phyloP scores from a whole-genome alignment of 352 stramenopile genomes.

The Pythium insidiosum region DNA sequence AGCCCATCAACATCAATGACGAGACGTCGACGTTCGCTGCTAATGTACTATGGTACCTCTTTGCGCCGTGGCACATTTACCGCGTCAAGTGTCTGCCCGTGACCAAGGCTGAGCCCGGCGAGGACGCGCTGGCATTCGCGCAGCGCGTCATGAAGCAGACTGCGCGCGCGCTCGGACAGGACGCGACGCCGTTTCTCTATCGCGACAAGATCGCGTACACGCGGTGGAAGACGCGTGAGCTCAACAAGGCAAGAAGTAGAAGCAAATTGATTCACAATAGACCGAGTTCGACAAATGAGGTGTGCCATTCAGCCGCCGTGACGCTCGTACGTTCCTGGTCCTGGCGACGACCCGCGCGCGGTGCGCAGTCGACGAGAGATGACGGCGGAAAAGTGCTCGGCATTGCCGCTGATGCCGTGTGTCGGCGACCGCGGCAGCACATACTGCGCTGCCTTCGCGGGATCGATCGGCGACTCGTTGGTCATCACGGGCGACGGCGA shows the following conservation, averaged over 20 bases:
- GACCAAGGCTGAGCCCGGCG: conserved; percentile 20
- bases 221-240: conserved; percentile 40
- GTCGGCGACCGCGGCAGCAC: conserved; percentile 13
- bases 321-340: conserved; percentile 30
- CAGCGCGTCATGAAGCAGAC: conserved; percentile 61
- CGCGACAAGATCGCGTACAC: conserved; percentile 64
- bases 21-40: conserved; percentile 67
- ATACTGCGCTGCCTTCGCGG: too few relatives aligned
- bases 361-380: conserved; percentile 18
- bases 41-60: conserved; percentile 72
- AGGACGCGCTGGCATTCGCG: conserved; percentile 42
- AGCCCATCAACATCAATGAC: conserved; percentile 75
- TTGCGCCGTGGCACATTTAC: conserved; percentile 64
- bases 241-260: conserved; percentile 39
- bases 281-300: too few relatives aligned
- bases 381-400: conserved; percentile 29
- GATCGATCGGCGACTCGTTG: conserved; percentile 13
- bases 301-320: conserved; percentile 22
- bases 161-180: conserved; percentile 31
- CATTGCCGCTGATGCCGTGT: conserved; percentile 14
- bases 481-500: conserved; percentile 1
- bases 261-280: background rate
- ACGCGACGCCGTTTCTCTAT: conserved; percentile 62
- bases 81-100: conserved; percentile 42
- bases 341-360: conserved; percentile 17